phyloP scores from a whole-genome alignment of 2,329 filamentous ascomycete species.

The Sporothrix pseudoabietina region DNA sequence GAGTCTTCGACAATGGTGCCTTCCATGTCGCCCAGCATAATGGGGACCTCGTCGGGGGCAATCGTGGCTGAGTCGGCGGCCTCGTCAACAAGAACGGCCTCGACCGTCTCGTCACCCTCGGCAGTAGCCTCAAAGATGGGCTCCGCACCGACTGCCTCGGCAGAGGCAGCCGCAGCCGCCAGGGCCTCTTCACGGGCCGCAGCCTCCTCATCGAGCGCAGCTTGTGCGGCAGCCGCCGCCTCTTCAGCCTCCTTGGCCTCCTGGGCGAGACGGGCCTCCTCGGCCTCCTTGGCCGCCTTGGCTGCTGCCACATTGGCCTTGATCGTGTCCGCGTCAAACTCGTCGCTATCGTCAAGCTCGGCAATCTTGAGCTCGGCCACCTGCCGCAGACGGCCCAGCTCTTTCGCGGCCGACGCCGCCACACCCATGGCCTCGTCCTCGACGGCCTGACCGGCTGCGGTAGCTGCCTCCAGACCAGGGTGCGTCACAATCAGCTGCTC shows the following conservation, averaged over 20 bases:
- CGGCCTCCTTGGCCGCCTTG: conserved; percentile 39
- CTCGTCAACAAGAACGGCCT: conserved; percentile 10
- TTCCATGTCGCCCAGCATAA: conserved; percentile 38
- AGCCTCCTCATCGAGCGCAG: conserved; percentile 32
- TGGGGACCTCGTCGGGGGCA: conserved; percentile 41
- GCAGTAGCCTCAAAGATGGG: background rate
- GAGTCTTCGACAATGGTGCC: conserved; percentile 20
- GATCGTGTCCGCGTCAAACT: conserved; percentile 72
- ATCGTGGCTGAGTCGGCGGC: conserved; percentile 19
- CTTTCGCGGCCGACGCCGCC: conserved; percentile 76
- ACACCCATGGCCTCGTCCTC: conserved; percentile 79
- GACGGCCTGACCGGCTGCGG: conserved; percentile 58
- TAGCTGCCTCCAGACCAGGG: conserved; percentile 67
- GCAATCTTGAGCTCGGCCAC: conserved; percentile 82
- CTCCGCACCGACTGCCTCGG: conserved; percentile 10
- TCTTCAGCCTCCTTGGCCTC: conserved; percentile 25
- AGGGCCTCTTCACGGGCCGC: background rate
- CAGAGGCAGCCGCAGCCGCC: background rate
- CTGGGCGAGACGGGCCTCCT: conserved; percentile 30
- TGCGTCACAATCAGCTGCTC: conserved; percentile 74
- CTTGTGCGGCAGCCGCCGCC: conserved; percentile 20
- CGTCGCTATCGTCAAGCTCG: conserved; percentile 71
- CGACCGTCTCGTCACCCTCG: conserved; percentile 5
- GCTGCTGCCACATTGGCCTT: conserved; percentile 61
- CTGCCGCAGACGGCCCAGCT: conserved; percentile 78